Percentiles rank a stretch among this genome's conserved stretches.
Evolutionary conservation across 768 basidiomycete species (phyloP).

Genomic region (Mycena albidolilacea): DNA sequence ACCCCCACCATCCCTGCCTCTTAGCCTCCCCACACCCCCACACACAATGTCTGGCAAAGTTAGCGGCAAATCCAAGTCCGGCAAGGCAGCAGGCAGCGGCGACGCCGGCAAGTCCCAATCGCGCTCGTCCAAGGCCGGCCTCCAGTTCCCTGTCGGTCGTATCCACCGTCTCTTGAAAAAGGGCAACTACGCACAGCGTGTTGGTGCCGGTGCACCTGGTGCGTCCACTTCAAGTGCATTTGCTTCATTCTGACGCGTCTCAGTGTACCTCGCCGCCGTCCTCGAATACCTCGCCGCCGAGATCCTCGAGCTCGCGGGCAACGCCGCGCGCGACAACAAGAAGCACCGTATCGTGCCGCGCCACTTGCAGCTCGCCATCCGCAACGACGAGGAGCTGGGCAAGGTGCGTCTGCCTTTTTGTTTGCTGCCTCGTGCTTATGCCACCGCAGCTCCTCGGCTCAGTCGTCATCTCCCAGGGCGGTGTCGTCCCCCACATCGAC

Average conservation of each 20-base stretch:
- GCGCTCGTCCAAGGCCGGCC: slow-evolving; percentile 73
- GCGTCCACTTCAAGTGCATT: slow-evolving; percentile 24
- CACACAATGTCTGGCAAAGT: slow-evolving; percentile 56
- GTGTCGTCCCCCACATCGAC: background rate
- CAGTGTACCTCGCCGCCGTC: slow-evolving; percentile 52
- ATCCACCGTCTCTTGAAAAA: slow-evolving; percentile 82
- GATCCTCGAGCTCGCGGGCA: no score
- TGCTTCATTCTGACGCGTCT: slow-evolving; percentile 13
- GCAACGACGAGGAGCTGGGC: no score
- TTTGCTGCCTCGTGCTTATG: slow-evolving; percentile 9
- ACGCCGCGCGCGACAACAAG: no score
- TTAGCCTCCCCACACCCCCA: slow-evolving; percentile 23
- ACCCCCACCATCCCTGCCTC: slow-evolving; percentile 36
- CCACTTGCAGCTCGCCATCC: no score
- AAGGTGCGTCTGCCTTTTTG: no score
- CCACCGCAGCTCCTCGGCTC: background rate
- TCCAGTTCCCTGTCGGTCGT: slow-evolving; percentile 87
- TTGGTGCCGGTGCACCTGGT: slow-evolving; percentile 84
- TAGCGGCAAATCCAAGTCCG: slow-evolving; percentile 64
- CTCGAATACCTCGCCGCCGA: no score
- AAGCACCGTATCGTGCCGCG: no score
- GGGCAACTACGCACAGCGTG: slow-evolving; percentile 70
- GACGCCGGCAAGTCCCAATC: slow-evolving; percentile 63
- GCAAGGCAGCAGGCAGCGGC: slow-evolving; percentile 61
- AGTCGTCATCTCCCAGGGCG: no score